phyloP scores from a whole-genome alignment of 352 stramenopile species.

The Phytopythium cucurbitacearum region DNA sequence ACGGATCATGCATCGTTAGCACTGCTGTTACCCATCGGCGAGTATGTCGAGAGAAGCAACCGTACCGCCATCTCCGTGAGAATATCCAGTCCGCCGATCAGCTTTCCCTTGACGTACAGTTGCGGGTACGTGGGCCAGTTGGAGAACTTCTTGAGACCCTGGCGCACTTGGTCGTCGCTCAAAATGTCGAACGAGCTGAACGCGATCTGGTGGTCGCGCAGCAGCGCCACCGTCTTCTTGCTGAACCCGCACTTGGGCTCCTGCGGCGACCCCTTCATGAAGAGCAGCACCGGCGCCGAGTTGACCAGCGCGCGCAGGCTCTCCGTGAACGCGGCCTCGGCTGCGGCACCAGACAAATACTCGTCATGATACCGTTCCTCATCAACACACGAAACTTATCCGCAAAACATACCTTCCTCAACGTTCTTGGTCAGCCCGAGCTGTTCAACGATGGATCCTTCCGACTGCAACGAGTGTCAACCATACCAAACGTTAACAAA shows the following conservation, averaged over 20 bases:
- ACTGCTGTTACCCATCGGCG: not conserved
- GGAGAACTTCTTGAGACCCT: conserved; percentile 94
- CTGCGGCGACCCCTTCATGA: conserved; percentile 93
- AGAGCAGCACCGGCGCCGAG: conserved; percentile 92
- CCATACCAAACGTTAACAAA: not conserved
- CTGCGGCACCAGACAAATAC: conserved; percentile 13
- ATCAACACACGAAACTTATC: not conserved
- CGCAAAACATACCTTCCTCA: conserved; percentile 24
- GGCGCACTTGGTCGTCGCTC: conserved; percentile 90
- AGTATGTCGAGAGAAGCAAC: not conserved
- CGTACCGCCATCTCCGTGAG: conserved; percentile 90
- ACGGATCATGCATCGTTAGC: not conserved
- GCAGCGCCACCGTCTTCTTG: conserved; percentile 89
- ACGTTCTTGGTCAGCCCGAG: conserved; percentile 70
- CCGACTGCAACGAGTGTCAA: conserved; percentile 12
- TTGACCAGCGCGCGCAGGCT: conserved; percentile 83
- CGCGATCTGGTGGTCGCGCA: conserved; percentile 85
- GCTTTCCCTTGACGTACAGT: conserved; percentile 93
- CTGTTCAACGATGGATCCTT: conserved; percentile 77
- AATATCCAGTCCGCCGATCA: conserved; percentile 94
- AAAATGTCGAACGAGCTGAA: conserved; percentile 97
- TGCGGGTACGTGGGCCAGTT: conserved; percentile 98
- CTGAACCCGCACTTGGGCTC: conserved; percentile 94
- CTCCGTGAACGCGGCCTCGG: conserved; percentile 76
- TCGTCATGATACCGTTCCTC: not conserved